A percentile compares a stretch with the other conserved stretches of the same genome.
Evolutionary conservation across 1,284 basidiomycete species (phyloP).

Genomic region (Apiotrichum mycotoxinovorans): DNA sequence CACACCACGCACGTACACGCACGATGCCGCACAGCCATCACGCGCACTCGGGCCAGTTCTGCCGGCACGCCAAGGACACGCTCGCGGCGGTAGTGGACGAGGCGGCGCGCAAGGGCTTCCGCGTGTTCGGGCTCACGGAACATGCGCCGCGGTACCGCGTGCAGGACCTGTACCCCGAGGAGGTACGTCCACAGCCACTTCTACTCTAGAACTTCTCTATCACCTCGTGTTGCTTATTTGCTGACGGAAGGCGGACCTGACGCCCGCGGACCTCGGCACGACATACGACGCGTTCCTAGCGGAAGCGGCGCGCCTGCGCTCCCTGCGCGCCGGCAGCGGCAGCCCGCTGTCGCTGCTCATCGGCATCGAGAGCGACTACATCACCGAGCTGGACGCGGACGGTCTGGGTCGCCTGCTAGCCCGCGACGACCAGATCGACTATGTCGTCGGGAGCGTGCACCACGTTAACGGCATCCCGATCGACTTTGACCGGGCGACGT

Average conservation of each 20-base stretch:
- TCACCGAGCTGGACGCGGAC: conserved; percentile 65
- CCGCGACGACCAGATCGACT: conserved; percentile 65
- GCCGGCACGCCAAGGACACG: conserved; percentile 74
- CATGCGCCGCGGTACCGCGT: conserved; percentile 83
- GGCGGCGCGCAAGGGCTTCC: conserved; percentile 74
- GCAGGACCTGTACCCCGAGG: conserved; percentile 89
- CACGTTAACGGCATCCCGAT: conserved; percentile 85
- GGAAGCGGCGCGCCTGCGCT: conserved; percentile 69
- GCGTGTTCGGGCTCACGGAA: conserved; percentile 84
- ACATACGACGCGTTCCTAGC: conserved; percentile 36
- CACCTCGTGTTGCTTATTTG: no score
- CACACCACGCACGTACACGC: no score
- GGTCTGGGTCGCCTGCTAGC: conserved; percentile 53
- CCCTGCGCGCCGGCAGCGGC: conserved; percentile 31
- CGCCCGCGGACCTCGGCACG: conserved; percentile 28
- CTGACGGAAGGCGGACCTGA: conserved; percentile 36
- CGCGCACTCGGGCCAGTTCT: conserved; percentile 96
- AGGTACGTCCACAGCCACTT: conserved; percentile 51
- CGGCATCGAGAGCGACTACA: conserved; percentile 90
- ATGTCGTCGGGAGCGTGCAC: conserved; percentile 89
- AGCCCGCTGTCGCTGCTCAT: conserved; percentile 71
- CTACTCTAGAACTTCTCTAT: neutral
- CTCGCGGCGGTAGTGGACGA: conserved; percentile 75
- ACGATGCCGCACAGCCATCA: conserved; percentile 85
- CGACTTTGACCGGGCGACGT: conserved; percentile 70